Evolutionary conservation across 306 rosid species (phyloP).

Genomic region (Inga oerstediana): DNA sequence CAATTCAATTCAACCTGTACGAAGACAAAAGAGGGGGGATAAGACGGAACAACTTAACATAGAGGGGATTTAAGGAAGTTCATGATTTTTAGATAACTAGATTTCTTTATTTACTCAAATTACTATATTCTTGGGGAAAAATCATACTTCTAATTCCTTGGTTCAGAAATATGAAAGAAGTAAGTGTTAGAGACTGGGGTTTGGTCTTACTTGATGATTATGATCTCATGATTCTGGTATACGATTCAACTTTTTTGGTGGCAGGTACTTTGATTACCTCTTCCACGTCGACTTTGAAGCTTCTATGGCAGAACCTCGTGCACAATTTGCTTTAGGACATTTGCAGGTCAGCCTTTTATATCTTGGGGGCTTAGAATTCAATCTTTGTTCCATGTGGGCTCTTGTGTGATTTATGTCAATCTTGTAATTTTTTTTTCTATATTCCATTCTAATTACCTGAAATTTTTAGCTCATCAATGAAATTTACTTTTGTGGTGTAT

Average conservation of each 20-base stretch:
- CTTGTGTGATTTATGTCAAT: background rate
- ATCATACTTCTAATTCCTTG: constrained; percentile 1
- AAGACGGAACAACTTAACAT: constrained; percentile 12
- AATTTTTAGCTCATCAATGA: background rate
- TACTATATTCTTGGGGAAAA: background rate
- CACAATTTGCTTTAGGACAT: constrained; percentile 80
- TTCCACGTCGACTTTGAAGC: constrained; percentile 91
- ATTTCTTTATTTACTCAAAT: constrained; percentile 20
- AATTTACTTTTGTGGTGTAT: background rate
- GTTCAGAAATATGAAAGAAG: constrained; percentile 15
- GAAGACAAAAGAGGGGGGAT: constrained; percentile 16
- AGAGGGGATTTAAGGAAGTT: background rate
- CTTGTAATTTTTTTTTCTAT: background rate
- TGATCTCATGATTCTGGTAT: background rate
- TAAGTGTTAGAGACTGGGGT: background rate
- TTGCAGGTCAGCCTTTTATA: constrained; percentile 63
- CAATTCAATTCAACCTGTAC: constrained; percentile 1
- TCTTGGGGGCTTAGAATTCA: background rate
- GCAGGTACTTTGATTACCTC: constrained; percentile 89
- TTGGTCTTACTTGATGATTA: constrained; percentile 16
- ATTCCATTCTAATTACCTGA: background rate
- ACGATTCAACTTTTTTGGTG: constrained; percentile 23
- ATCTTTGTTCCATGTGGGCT: background rate
- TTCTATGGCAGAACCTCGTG: constrained; percentile 87
- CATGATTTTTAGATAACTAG: constrained; percentile 16